A percentile compares a stretch with the other conserved stretches of the same genome.
Conservation (phyloP, 1,139 yeast genomes). For the Kodamaea alishanica region DNA sequence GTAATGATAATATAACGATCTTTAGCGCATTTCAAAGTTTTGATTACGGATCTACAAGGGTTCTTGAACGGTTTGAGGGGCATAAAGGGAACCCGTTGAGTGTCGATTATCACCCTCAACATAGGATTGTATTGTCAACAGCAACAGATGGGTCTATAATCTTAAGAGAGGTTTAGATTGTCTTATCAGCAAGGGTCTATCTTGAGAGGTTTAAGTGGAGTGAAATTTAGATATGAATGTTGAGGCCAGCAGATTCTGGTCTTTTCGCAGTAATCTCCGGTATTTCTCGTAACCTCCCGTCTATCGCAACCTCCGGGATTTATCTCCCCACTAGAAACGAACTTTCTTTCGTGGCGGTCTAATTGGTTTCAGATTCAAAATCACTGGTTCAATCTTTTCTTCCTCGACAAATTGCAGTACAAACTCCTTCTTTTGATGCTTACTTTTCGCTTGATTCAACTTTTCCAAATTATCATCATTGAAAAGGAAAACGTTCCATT, state of each 20-base stretch:
- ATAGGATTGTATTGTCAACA: constrained; percentile 39
- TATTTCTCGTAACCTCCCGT: not conserved
- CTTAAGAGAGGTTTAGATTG: constrained; percentile 30
- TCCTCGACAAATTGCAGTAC: constrained; percentile 12
- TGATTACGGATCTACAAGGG: constrained; percentile 52
- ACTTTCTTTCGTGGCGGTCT: constrained; percentile 9
- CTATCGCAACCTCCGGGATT: too few relatives aligned
- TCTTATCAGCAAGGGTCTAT: not conserved
- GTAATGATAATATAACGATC: constrained; percentile 33
- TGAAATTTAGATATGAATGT: not conserved
- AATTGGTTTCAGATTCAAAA: too few relatives aligned
- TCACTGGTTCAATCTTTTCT: constrained; percentile 1
- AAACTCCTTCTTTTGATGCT: constrained; percentile 20
- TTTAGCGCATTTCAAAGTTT: constrained; percentile 66
- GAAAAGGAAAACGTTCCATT: constrained; percentile 48
- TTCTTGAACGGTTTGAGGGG: constrained; percentile 51
- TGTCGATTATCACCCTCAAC: constrained; percentile 44
- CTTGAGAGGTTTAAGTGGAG: not conserved
- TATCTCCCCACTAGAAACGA: constrained; percentile 8
- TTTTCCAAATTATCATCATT: constrained; percentile 39
- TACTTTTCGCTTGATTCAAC: constrained; percentile 26
- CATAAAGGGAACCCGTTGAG: constrained; percentile 63
- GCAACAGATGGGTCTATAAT: constrained; percentile 52
- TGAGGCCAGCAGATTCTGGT: constrained; percentile 20
- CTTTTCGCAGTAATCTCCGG: constrained; percentile 14